Evolutionary conservation across 2,329 filamentous ascomycete genomes (phyloP), one percentile per base, ranked within the genome.

Genomic region (Tolypocladium nubicola): DNA sequence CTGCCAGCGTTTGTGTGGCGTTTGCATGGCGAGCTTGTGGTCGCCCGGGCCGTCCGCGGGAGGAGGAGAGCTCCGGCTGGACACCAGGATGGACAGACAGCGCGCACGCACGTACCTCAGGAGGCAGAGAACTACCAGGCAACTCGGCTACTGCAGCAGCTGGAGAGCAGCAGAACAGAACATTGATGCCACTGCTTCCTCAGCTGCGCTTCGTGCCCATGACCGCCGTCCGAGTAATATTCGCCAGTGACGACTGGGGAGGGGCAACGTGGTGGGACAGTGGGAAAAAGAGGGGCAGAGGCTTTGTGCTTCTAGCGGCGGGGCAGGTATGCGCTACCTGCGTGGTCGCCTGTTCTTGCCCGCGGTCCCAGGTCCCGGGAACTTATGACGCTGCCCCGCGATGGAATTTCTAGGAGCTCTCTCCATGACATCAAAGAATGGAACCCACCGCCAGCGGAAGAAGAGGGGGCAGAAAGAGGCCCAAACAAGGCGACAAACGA

Each of bases 401-500:
- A 60, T 67, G 64, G 65, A 70, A 69, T 60, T 64, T 68, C 68
- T 61, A 61, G 59, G 62, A 62, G 60, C 60, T 55, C 39, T 52
- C 35, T 54, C 38, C 57, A 69, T 70, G 68, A 70, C 67, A 67
- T 70, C 68, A 68, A 65, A 6, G 10, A 33, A 49, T 57, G 56
- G 47, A 50, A 53, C 53, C 43, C 16, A 26, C 52, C 55, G 47
- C 6, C 53, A 61, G 62, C 57, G 54, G 39, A 33, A 21, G 53
- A 58, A 61, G 62, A 39, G 1, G 45, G 26, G 10, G 54, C 16
- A 37, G 13, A 54, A 19, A 4, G 26, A n/a, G 19, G 39, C 21
- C 50, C 10, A 23, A 3, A 23, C n/a, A 21, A 30, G 37, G 52
- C 52, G 26, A n/a, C 21, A 30, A 26, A 19, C 38, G 23, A 23